Conservation (phyloP, 2,329 filamentous ascomycete species). For the Biscogniauxia marginata region DNA sequence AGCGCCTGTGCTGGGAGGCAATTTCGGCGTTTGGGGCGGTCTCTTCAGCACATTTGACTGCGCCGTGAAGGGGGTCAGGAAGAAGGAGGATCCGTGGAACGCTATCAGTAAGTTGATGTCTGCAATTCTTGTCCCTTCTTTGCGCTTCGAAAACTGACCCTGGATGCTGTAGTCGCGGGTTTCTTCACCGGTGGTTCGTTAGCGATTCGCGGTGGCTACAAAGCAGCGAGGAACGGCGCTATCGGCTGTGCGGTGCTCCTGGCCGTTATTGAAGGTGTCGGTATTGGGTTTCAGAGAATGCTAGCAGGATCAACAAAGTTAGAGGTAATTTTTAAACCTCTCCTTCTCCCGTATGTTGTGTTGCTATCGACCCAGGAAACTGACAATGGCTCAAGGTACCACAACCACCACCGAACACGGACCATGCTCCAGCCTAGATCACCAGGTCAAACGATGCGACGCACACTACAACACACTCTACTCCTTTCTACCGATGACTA, state of each 20-base stretch:
- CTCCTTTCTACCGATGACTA: constrained; percentile 19
- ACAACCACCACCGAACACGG: constrained; percentile 32
- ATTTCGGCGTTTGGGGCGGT: constrained; percentile 97
- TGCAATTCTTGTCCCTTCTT: neutral
- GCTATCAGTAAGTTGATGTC: constrained; percentile 62
- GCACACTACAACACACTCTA: constrained; percentile 26
- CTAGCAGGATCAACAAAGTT: constrained; percentile 85
- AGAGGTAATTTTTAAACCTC: constrained; percentile 53
- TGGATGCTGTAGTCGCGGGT: constrained; percentile 61
- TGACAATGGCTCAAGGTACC: constrained; percentile 28
- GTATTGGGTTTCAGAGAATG: constrained; percentile 93
- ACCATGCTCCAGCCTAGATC: constrained; percentile 33
- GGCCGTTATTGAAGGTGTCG: constrained; percentile 95
- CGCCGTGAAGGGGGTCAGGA: constrained; percentile 86
- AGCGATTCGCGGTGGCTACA: constrained; percentile 86
- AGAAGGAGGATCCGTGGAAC: constrained; percentile 98
- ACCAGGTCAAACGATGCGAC: constrained; percentile 8
- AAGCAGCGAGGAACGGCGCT: constrained; percentile 89
- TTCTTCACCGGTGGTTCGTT: constrained; percentile 95
- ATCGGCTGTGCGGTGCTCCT: constrained; percentile 94
- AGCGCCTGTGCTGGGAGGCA: constrained; percentile 92
- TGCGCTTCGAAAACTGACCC: neutral
- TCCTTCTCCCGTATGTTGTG: neutral
- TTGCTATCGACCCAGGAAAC: neutral
- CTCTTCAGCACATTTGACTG: constrained; percentile 74